These are phyloP conservation scores for Albifimbria verrucaria DNA, from an alignment of 2,329 filamentous ascomycete species.

Conservation along the genomic window DNA sequence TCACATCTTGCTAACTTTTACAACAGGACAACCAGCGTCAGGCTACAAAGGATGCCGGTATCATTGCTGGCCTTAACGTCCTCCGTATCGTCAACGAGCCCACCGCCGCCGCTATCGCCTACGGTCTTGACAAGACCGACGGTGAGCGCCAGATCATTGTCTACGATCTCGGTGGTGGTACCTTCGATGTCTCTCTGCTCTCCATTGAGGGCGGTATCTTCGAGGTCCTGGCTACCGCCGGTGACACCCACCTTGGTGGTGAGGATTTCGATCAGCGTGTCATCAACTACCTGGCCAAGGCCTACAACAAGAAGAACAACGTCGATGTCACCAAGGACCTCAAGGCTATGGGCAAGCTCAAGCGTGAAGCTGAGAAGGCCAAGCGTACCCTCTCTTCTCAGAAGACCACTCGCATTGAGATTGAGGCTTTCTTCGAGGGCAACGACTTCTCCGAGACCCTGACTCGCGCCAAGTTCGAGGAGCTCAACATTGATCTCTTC, in stretches of 20 bases:
- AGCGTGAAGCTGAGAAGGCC: conserved; percentile 99
- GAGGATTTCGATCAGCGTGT: conserved; percentile 98
- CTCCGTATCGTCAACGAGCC: conserved; percentile 97
- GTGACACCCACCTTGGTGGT: conserved; percentile 97
- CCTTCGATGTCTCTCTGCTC: conserved; percentile 90
- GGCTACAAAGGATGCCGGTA: conserved; percentile 92
- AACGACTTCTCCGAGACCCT: conserved; percentile 98
- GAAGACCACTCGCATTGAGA: conserved; percentile 91
- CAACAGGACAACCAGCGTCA: conserved; percentile 81
- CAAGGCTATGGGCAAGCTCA: conserved; percentile 99
- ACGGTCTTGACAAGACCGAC: conserved; percentile 84
- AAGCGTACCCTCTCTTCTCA: conserved; percentile 96
- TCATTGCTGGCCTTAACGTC: conserved; percentile 89
- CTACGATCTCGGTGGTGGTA: conserved; percentile 92
- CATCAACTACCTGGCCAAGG: conserved; percentile 94
- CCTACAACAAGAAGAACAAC: conserved; percentile 96
- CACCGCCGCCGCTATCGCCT: conserved; percentile 91
- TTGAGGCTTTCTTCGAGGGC: conserved; percentile 95
- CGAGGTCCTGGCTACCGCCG: conserved; percentile 89
- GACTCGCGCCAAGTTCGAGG: conserved; percentile 98
- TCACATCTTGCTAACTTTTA: neutral
- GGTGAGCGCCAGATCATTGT: conserved; percentile 87
- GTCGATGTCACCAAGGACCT: conserved; percentile 91
- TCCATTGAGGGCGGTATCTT: conserved; percentile 91
- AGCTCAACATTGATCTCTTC: conserved; percentile 98